Base-by-base conservation (phyloP, 257 asterid species). In the Leptodermis oblonga region DNA sequence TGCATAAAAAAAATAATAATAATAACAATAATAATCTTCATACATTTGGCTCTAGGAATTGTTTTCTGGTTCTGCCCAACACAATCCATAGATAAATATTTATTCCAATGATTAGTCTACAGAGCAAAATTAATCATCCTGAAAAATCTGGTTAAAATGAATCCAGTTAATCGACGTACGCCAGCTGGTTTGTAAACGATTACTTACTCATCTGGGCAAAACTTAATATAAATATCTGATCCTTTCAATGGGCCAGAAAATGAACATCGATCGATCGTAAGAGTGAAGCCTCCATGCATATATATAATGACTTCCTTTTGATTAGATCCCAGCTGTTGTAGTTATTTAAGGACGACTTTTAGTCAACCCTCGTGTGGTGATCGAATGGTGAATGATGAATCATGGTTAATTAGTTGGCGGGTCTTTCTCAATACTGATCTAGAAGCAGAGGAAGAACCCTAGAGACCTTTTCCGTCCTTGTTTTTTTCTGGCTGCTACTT, bases 271-370 rank as follows among this genome's bases (percentile, higher is more conserved):
- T 34, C 17, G 6, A 25, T 54, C 60, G 34, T 54, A 4, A 54
- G 14, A 28, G 51, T 37, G 52, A 45, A 34, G 48, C 46, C 15
- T 0, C 13, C 58, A 52, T n/a, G 9, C 23, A 22, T 20, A n/a
- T 51, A 18, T 15, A 1, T 4, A 51, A 52, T 36, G 52, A 23
- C n/a, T 53, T 28, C 18, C 6, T n/a, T 55, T 14, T 17, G 23
- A 62, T 36, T 20, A 49, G 55, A 28, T 26, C 18, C 65, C 26
- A 26, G 66, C 42, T 41, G 74, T 30, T 46, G 75, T 52, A 30
- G 58, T 71, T 62, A 71, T 61, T 48, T 71, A 71, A 71, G 70
- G 56, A 63, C 20, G 76, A 62, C 76, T 65, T 71, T 56, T 62
- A 25, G 76, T 25, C 64, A 20, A 62, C 37, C 28, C 62, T 56